These are phyloP conservation scores for Elasticomyces elasticus DNA, from an alignment of 495 filamentous ascomycete genomes.

Conservation along the genomic window DNA sequence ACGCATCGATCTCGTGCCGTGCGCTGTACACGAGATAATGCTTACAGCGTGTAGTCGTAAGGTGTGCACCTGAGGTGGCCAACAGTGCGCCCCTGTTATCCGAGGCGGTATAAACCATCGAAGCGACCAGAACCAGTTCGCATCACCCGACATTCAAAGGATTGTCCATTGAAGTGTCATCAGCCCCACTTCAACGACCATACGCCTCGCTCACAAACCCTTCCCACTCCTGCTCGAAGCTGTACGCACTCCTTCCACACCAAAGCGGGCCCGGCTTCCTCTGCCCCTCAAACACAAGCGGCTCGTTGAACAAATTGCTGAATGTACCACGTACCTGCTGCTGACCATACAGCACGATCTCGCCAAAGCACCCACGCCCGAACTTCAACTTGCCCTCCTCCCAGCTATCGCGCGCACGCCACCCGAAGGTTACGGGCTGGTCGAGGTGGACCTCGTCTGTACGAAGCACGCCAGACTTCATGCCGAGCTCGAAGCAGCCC, in stretches of 20 bases:
- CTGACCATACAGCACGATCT: background rate
- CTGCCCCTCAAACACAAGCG: conserved; percentile 9
- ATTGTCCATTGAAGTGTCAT: background rate
- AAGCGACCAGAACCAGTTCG: no score
- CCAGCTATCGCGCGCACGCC: conserved; percentile 14
- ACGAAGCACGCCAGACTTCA: conserved; percentile 6
- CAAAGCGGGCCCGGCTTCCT: conserved; percentile 2
- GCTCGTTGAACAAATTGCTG: conserved; percentile 1
- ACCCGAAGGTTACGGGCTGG: conserved; percentile 10
- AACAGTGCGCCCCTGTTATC: no score
- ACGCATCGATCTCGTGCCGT: no score
- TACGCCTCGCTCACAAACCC: conserved; percentile 18
- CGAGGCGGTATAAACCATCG: no score
- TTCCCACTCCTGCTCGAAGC: conserved; percentile 18
- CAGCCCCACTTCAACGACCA: conserved; percentile 4
- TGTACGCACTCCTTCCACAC: conserved; percentile 1
- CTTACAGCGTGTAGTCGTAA: no score
- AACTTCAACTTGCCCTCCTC: conserved; percentile 12
- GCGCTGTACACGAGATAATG: no score
- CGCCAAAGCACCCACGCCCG: conserved; percentile 14
- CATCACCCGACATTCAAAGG: no score
- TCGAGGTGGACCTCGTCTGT: conserved; percentile 9
- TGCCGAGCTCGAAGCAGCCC: conserved; percentile 12
- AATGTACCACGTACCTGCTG: conserved; percentile 7
- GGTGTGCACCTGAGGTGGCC: no score